Percentiles rank a stretch among this genome's conserved stretches.
Evolutionary conservation across 495 filamentous ascomycete species (phyloP).

Genomic region (Letharia lupina): DNA sequence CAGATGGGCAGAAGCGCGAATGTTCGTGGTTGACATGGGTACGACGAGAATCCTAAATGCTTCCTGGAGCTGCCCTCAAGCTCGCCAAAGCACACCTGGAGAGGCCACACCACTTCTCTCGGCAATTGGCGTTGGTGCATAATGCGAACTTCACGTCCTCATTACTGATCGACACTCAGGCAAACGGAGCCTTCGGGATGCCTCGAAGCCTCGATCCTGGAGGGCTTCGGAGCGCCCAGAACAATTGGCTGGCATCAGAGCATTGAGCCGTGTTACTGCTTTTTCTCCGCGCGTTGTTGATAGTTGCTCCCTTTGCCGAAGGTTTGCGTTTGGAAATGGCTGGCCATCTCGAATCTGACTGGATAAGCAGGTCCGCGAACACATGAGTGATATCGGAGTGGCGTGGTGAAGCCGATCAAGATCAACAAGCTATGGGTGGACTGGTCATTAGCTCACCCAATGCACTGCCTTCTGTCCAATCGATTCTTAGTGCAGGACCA

Average conservation of each 20-base stretch:
- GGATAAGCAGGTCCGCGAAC: background rate
- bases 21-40: constrained; percentile 8
- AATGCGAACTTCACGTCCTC: constrained; percentile 1
- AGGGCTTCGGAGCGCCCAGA: background rate
- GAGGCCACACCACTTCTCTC: background rate
- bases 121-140: background rate
- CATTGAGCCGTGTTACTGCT: background rate
- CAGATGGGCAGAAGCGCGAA: constrained; percentile 5
- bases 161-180: constrained; percentile 11
- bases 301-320: background rate
- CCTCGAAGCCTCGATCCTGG: constrained; percentile 3
- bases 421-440: constrained; percentile 4
- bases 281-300: background rate
- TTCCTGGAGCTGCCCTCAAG: background rate
- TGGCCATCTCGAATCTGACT: background rate
- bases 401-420: constrained; percentile 9
- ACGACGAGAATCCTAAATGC: constrained; percentile 6
- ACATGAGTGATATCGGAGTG: background rate
- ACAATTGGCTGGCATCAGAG: background rate
- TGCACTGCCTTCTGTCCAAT: constrained; percentile 15
- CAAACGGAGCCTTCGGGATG: constrained; percentile 1
- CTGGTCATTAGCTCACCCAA: constrained; percentile 5
- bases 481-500: constrained; percentile 4
- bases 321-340: constrained; percentile 3
- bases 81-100: constrained; percentile 6